Evolutionary conservation across 2,329 filamentous ascomycete species (phyloP).

Genomic region (Nannizziopsis arthrosporioides): DNA sequence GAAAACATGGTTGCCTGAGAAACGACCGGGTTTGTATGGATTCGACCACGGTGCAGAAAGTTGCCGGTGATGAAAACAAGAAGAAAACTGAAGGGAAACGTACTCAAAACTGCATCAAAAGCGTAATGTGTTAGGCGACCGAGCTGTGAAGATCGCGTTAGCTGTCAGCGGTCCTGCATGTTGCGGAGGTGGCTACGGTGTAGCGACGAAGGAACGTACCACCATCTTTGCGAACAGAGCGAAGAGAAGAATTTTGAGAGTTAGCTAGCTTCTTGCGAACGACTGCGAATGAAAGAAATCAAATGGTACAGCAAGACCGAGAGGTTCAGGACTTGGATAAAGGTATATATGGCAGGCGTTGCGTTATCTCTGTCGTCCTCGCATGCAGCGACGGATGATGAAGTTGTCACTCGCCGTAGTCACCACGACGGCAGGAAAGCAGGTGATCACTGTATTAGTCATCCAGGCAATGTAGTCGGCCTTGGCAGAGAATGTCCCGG

Average conservation of each 20-base stretch:
- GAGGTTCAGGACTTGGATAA: neutral
- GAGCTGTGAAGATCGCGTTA: conserved; percentile 56
- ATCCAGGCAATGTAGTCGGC: no score
- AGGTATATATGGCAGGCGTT: neutral
- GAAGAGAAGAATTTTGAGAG: neutral
- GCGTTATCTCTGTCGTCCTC: neutral
- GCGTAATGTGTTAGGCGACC: conserved; percentile 89
- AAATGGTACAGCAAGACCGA: no score
- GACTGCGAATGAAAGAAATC: neutral
- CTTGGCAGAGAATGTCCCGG: no score
- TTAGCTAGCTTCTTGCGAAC: neutral
- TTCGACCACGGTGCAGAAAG: no score
- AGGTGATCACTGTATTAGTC: neutral
- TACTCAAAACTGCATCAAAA: conserved; percentile 88
- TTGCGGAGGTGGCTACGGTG: conserved; percentile 43
- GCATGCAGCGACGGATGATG: neutral
- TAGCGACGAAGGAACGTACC: conserved; percentile 22
- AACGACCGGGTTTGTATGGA: no score
- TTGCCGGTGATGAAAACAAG: neutral
- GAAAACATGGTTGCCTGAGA: neutral
- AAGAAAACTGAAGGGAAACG: conserved; percentile 27
- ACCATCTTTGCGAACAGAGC: conserved; percentile 28
- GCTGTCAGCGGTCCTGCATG: conserved; percentile 40
- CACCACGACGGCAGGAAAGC: neutral
- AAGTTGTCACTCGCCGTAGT: neutral